Evolutionary conservation across 2,329 filamentous ascomycete genomes (phyloP), one percentile per base, ranked within the genome.

Genomic region (Aspergillus ochraceus): DNA sequence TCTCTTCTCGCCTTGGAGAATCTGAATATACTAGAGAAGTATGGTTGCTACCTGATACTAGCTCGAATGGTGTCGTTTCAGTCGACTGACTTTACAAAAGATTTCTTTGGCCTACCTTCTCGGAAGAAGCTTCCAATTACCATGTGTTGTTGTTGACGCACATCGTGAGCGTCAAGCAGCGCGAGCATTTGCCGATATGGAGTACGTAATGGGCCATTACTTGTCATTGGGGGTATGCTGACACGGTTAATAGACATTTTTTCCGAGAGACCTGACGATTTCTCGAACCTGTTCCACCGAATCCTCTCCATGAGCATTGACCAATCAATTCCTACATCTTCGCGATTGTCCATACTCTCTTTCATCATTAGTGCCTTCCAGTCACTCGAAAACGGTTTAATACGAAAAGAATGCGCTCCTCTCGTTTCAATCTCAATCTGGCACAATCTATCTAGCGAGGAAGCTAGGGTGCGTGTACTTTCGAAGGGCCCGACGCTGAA

Each of bases 341-440:
- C 97, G 57, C 87, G 91, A 61, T 90, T 90, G 9, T 88, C 96
- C 55, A 85, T 98, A n/a, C 81, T 99, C 22, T 90, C 86, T 24
- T 98, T 98, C 76, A 83, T 98, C 63, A 96, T 96, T 54, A 87
- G 89, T 66, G 91, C 94, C 39, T 99, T 97, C 73, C 93, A 98
- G 75, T 97, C 92, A 51, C 83, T 99, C 32, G 96, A 99, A 74
- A 93, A 88, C 72, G 85, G 86, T 42, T 85, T 96, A 58, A 90
- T 99, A 53, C 88, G 95, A 63, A 98, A 97, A 75, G 95, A 99
- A 80, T 98, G 95, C 76, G 95, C 94, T 6, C 92, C 96, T 1
- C 81, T 99, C 54, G 94, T 99, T 20, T 95, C 92, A 12, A 97
- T 99, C 68, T 89, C 91, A 1, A 92, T 95, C 68, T 99, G 95